These are phyloP conservation scores for Mediolabrus comicus DNA, from an alignment of 108 stramenopile species.

Conservation along the genomic window DNA sequence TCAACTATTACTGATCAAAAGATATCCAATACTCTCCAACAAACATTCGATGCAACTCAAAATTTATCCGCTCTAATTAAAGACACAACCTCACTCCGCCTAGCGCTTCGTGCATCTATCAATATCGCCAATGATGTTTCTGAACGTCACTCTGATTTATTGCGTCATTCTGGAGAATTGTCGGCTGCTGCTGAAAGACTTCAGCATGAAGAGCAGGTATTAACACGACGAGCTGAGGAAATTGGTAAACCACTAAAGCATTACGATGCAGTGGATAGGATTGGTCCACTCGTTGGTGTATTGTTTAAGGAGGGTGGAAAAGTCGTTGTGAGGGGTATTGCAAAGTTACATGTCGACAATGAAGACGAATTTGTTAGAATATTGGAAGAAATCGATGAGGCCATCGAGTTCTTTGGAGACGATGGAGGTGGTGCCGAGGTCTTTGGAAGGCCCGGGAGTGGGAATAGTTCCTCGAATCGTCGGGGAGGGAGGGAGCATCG, in stretches of 20 bases:
- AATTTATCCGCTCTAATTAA: slow-evolving; percentile 56
- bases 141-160: slow-evolving; percentile 73
- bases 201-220: slow-evolving; percentile 70
- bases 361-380: slow-evolving; percentile 55
- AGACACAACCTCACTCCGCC: slow-evolving; percentile 62
- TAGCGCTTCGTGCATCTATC: slow-evolving; percentile 69
- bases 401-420: slow-evolving; percentile 73
- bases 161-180: slow-evolving; percentile 83
- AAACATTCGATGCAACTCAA: slow-evolving; percentile 44
- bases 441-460: slow-evolving; percentile 35
- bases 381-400: slow-evolving; percentile 77
- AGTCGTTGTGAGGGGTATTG: slow-evolving; percentile 64
- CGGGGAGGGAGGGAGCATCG: not conserved
- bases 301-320: slow-evolving; percentile 65
- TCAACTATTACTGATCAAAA: slow-evolving; percentile 16
- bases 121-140: slow-evolving; percentile 80
- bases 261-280: slow-evolving; percentile 83
- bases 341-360: slow-evolving; percentile 81
- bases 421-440: slow-evolving; percentile 51
- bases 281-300: slow-evolving; percentile 76
- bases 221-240: slow-evolving; percentile 73
- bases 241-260: slow-evolving; percentile 84
- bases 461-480: not conserved
- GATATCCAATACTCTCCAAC: slow-evolving; percentile 33
- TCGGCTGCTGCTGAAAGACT: slow-evolving; percentile 88